These are phyloP conservation scores for Picea engelmannii DNA, from an alignment of 83 land plant species.

Conservation along the genomic window DNA sequence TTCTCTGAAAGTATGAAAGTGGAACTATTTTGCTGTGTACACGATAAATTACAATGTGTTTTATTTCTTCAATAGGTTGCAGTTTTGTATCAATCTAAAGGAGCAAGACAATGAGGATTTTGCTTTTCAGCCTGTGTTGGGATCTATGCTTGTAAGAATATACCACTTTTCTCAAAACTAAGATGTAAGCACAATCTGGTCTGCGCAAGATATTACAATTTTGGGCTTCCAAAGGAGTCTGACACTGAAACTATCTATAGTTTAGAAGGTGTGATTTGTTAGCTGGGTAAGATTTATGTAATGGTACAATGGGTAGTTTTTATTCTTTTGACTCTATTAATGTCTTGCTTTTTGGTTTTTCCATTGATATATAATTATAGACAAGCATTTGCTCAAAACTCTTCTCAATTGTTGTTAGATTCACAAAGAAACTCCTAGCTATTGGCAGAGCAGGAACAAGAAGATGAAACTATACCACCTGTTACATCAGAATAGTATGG, in stretches of 20 bases:
- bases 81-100: constrained; percentile 59
- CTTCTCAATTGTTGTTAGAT: constrained; percentile 44
- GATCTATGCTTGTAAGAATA: constrained; percentile 88
- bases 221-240: constrained; percentile 93
- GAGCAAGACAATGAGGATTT: constrained; percentile 94
- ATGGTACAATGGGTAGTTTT: constrained; percentile 23
- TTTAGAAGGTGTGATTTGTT: constrained; percentile 81
- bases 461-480: constrained; percentile 23
- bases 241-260: constrained; percentile 73
- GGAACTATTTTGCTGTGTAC: too few relatives aligned
- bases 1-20: too few relatives aligned
- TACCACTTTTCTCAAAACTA: constrained; percentile 80
- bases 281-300: constrained; percentile 46
- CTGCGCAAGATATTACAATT: constrained; percentile 83
- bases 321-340: constrained; percentile 12
- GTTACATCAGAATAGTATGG: constrained; percentile 25
- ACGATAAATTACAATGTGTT: too few relatives aligned
- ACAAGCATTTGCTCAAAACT: constrained; percentile 18
- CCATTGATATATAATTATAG: neutral
- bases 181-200: constrained; percentile 77
- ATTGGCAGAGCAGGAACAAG: constrained; percentile 29
- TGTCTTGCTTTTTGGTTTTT: neutral
- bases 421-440: constrained; percentile 20
- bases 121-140: constrained; percentile 89
- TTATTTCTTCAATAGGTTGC: constrained; percentile 54